Conservation (phyloP, 1,284 basidiomycete species). For the Serendipita sp. region DNA sequence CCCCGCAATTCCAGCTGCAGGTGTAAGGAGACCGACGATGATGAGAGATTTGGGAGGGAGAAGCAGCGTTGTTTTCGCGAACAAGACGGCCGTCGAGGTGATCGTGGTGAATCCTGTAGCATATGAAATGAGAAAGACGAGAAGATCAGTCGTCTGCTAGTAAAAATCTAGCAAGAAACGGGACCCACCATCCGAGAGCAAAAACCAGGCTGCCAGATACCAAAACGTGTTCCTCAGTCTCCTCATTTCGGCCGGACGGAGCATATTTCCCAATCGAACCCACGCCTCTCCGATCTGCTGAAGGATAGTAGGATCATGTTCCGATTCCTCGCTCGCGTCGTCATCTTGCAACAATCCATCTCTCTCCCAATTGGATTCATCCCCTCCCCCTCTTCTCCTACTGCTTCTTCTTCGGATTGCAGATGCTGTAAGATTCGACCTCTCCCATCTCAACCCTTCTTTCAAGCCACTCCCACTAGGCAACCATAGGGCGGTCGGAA, state of each 20-base stretch:
- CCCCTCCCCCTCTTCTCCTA: too few relatives aligned
- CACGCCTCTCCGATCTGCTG: conserved; percentile 49
- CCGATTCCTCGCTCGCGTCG: conserved; percentile 23
- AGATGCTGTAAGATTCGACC: conserved; percentile 6
- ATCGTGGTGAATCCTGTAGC: conserved; percentile 62
- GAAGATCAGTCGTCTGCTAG: not conserved
- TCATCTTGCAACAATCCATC: conserved; percentile 5
- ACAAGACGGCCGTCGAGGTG: conserved; percentile 69
- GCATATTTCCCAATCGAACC: conserved; percentile 52
- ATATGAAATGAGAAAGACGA: not conserved
- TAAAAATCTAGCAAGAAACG: not conserved
- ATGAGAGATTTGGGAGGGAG: conserved; percentile 60
- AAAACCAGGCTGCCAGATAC: conserved; percentile 81
- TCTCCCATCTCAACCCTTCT: conserved; percentile 10
- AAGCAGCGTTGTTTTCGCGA: conserved; percentile 65
- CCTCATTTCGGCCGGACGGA: conserved; percentile 52
- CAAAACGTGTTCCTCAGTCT: conserved; percentile 70
- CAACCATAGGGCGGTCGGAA: conserved; percentile 62
- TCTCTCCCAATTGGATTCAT: conserved; percentile 4
- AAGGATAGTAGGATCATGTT: conserved; percentile 19
- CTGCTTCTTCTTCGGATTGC: too few relatives aligned
- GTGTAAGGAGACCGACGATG: conserved; percentile 55
- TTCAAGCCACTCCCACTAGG: conserved; percentile 27
- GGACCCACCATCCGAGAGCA: conserved; percentile 68
- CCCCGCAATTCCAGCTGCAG: conserved; percentile 56